Evolutionary conservation across 768 basidiomycete genomes (phyloP), one percentile per base, ranked within the genome.

Genomic region (Clitopilus passeckerianus): DNA sequence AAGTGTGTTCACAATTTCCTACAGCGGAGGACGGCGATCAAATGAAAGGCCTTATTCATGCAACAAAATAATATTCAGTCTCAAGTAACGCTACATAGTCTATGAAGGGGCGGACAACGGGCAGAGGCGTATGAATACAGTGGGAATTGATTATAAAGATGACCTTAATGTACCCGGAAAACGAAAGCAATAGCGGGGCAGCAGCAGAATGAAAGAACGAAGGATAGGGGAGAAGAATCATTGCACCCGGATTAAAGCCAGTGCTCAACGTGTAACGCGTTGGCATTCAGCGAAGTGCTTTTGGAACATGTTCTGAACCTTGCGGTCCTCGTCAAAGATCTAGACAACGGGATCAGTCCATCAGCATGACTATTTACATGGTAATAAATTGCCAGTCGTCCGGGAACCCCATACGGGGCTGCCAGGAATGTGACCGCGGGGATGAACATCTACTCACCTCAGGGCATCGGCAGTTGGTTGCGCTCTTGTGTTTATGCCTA

Each of bases 261-360:
- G 53, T 46, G 34, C 53, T n/a, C 67, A 78, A 43, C 77, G 74
- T 22, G 74, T 60, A 55, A 66, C 65, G 50, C 72, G 74, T 58
- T 73, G 68, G 64, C 80, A 81, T 56, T 78, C 75, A 5, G 73
- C 70, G 60, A 74, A 78, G 0, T 72, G 71, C 6, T 73, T 66
- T 65, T 80, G 80, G 65, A 80, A 81, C 71, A 81, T 67, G 60
- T 81, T 81, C 65, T 80, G 76, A 44, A 81, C 71, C 58, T 74
- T 73, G 57, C 76, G 66, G 33, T 78, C 76, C 56, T 79, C 75
- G 5, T 68, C 69, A 59, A 81, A 64, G 61, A 77, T 62, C 80
- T 80, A 61, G 58, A 34, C 30, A 55, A 54, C 30, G 35, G 30
- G 30, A 37, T 55, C 54, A 55, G 54, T 37, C 22, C 22, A 55